Evolutionary conservation across 192 early-diverging fungal genomes (phyloP), one percentile per base, ranked within the genome.

Genomic region (Linnemannia exigua): DNA sequence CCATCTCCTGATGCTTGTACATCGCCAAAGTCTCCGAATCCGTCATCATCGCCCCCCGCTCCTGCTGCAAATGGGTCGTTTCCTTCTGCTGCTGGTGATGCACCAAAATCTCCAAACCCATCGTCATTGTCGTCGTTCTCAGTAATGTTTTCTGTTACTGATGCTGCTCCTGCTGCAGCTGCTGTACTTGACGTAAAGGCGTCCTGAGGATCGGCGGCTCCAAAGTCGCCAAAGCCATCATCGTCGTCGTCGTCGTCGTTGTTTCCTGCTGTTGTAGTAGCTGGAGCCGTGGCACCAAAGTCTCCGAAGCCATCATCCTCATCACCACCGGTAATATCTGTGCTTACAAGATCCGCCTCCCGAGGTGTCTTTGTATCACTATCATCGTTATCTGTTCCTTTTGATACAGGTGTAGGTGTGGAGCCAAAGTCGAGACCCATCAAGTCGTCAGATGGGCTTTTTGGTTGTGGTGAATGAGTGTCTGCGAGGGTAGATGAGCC

Each of bases 21-120:
- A 38, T 79, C 74, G 12, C 84, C 84, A 80, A 86, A 86, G 48
- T 86, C 84, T 28, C 82, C 82, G 72, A 85, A 85, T 0, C 77
- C 82, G 61, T 85, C 82, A 33, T 85, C 74, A 20, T 79, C 82
- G n/a, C 66, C 76, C 17, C 5, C 48, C 17, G 48, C 15, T 37
- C 70, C 5, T 54, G 25, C 9, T 35, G 28, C 70, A 35, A 12
- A 20, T 46, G 47, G 9, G 12, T 31, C 22, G 8, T 9, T 28
- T 41, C 48, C 79, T 50, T 22, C 28, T 20, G 79, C 20, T n/a
- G 79, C 28, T 17, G 22, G 75, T 7, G 19, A 6, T 11, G 68
- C 12, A 31, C 67, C 82, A 79, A 81, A 81, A 50, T 76, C 80
- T 36, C 74, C 74, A 19, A 79, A 79, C 5, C 54, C 70, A 17